These are phyloP conservation scores for Fusarium guadeloupense DNA, from an alignment of 2,329 filamentous ascomycete genomes.

Conservation along the genomic window DNA sequence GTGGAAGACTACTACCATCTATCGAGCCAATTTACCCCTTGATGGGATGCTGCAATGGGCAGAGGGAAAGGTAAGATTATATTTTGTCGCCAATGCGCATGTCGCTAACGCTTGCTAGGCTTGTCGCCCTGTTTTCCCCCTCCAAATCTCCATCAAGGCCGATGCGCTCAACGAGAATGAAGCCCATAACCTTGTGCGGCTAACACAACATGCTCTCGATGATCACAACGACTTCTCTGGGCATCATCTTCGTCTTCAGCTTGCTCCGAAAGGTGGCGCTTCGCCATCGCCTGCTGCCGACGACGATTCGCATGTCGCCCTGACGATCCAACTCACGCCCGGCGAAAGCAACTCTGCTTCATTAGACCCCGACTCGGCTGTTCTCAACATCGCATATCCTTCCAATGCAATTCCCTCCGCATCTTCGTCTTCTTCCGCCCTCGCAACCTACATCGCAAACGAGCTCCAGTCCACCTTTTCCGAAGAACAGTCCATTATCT, in stretches of 20 bases:
- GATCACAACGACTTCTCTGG: conserved; percentile 86
- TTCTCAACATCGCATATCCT: conserved; percentile 81
- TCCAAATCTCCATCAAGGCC: conserved; percentile 81
- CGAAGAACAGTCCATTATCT: conserved; percentile 89
- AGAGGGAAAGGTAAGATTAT: conserved; percentile 75
- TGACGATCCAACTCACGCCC: conserved; percentile 76
- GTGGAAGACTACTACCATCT: conserved; percentile 94
- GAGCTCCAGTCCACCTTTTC: conserved; percentile 81
- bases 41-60: conserved; percentile 91
- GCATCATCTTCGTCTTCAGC: conserved; percentile 73
- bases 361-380: conserved; percentile 73
- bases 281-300: conserved; percentile 39
- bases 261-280: conserved; percentile 44
- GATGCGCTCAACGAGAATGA: conserved; percentile 72
- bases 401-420: conserved; percentile 72
- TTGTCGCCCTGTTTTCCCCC: conserved; percentile 87
- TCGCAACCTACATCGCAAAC: conserved; percentile 80
- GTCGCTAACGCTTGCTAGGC: conserved; percentile 62
- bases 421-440: conserved; percentile 74
- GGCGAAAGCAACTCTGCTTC: conserved; percentile 68
- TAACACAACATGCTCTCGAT: conserved; percentile 88
- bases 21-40: conserved; percentile 84
- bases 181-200: conserved; percentile 75
- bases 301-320: conserved; percentile 63
- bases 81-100: accelerated